Percentiles rank a stretch among this genome's conserved stretches.
Evolutionary conservation across 768 basidiomycete genomes (phyloP).

Genomic region (Pleurotus tuoliensis): DNA sequence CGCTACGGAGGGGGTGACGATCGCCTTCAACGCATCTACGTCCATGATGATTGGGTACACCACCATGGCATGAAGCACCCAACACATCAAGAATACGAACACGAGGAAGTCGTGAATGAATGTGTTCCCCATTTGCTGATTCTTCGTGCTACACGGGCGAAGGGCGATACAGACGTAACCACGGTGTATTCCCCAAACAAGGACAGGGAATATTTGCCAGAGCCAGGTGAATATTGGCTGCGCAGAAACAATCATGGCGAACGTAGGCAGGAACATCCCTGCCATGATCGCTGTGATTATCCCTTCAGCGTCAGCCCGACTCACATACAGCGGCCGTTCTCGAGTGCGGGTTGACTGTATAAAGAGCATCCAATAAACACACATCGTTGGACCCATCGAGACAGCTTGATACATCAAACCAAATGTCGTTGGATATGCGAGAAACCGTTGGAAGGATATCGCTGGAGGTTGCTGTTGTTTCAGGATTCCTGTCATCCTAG

Average conservation of each 20-base stretch:
- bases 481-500: background rate
- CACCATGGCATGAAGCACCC: background rate
- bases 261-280: background rate
- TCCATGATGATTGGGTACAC: conserved; percentile 1
- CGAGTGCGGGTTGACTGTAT: background rate
- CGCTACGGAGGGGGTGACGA: background rate
- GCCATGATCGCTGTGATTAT: background rate
- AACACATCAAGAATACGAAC: background rate
- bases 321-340: background rate
- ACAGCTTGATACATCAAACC: conserved; percentile 4
- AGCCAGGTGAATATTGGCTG: background rate
- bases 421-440: background rate
- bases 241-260: background rate
- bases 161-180: background rate
- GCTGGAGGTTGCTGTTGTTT: background rate
- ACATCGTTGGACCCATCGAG: background rate
- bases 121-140: background rate
- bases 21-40: background rate
- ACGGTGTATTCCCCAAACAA: background rate
- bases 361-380: background rate
- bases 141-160: background rate
- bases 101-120: background rate
- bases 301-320: background rate
- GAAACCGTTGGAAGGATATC: background rate
- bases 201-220: background rate